A percentile compares a stretch with the other conserved stretches of the same genome.
These are phyloP conservation scores for Phytophthora rubi DNA, from an alignment of 352 stramenopile genomes.

Conservation along the genomic window DNA sequence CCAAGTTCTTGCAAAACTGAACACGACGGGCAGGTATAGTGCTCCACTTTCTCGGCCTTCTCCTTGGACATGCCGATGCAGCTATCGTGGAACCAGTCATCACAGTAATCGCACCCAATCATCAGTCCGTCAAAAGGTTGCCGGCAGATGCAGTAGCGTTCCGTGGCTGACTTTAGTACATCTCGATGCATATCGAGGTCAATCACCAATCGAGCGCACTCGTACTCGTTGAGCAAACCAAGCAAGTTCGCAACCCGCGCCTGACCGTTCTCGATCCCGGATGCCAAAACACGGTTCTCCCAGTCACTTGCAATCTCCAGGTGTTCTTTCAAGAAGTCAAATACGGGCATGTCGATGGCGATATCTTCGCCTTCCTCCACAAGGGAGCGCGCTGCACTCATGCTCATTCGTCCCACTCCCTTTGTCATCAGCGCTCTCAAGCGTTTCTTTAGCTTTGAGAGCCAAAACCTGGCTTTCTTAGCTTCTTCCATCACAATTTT, in stretches of 20 bases:
- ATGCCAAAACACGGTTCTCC: constrained; percentile 77
- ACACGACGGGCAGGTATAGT: constrained; percentile 95
- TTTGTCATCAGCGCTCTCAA: constrained; percentile 78
- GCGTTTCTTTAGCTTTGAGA: constrained; percentile 86
- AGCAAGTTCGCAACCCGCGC: constrained; percentile 77
- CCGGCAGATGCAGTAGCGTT: constrained; percentile 91
- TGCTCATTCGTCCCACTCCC: constrained; percentile 64
- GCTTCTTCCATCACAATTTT: constrained; percentile 83
- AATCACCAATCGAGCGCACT: constrained; percentile 75
- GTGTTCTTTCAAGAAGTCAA: constrained; percentile 83
- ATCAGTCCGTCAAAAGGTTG: constrained; percentile 92
- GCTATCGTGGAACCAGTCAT: constrained; percentile 92
- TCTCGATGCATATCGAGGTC: constrained; percentile 90
- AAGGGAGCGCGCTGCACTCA: constrained; percentile 62
- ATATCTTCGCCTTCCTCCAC: constrained; percentile 86
- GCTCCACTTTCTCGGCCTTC: constrained; percentile 95
- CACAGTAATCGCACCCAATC: constrained; percentile 89
- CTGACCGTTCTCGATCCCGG: constrained; percentile 81
- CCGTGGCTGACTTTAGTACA: constrained; percentile 92
- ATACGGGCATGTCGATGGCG: constrained; percentile 74
- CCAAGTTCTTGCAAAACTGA: constrained; percentile 91
- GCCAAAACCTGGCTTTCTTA: constrained; percentile 82
- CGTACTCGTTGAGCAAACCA: constrained; percentile 81
- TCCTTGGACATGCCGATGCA: constrained; percentile 92
- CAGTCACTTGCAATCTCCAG: constrained; percentile 80